Base-by-base conservation (phyloP, 2,329 filamentous ascomycete genomes). In the Aspergillus versicolor region DNA sequence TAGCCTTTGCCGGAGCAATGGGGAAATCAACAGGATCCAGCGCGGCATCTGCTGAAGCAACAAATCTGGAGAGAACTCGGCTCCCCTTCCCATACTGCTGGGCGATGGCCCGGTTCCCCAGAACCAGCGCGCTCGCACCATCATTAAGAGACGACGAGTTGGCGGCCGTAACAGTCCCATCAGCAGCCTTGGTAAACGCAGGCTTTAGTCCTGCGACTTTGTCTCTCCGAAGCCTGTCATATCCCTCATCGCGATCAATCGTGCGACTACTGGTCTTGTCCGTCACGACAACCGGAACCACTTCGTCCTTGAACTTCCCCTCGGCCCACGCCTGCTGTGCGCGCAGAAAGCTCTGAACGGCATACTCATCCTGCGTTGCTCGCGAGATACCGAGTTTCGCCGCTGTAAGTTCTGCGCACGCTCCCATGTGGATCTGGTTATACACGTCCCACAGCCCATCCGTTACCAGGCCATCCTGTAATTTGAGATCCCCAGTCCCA, bases 401-500 rank as follows among this genome's bases (percentile, higher is more conserved):
- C 48, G 90, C 94, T 1, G 93, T 96, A 65, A 88, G 91, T 79
- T 99, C 94, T 15, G 92, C 92, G 72, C 94, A 99, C 66, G 94
- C 91, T 42, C 94, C 94, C 94, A 99, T 99, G 76, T 97, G 93
- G 69, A 97, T 89, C 72, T 96, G 85, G 73, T 96, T 92, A 76
- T 97, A 99, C 13, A 96, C 93, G 71, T 99, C 94, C 80, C 91
- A 96, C 60, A 99, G 78, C 1, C 94, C 94, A 70, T 99, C 94
- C 74, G 94, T 94, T 71, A 97, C 88, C 67, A 97, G 77, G 0
- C 93, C 93, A 69, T 99, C 94, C 74, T 96, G 89, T 75, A 96
- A 79, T 75, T 89, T 89, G 65, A 94, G 81, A 67, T 96, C 86
- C 34, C 94, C 94, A 68, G 97, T 97, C 0, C 91, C 80, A 1